phyloP scores from a whole-genome alignment of 352 stramenopile genomes.

The Globisporangium radiosum region DNA sequence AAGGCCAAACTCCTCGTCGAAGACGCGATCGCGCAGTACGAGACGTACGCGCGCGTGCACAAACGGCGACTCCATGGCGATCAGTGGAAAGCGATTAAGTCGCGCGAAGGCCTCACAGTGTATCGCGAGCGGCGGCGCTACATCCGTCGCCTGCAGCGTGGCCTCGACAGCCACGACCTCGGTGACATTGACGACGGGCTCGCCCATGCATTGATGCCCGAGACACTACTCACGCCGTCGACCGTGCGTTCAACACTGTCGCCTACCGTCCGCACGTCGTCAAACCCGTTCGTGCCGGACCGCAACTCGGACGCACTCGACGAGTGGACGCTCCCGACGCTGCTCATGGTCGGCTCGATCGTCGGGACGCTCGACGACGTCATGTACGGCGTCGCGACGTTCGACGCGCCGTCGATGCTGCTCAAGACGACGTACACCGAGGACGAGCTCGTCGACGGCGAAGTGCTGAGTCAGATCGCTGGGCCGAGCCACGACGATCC shows the following conservation, averaged over 20 bases:
- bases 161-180: not conserved
- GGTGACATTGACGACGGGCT: not conserved
- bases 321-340: constrained; percentile 35
- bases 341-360: constrained; percentile 43
- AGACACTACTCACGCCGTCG: constrained; percentile 7
- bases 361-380: constrained; percentile 52
- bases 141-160: not conserved
- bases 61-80: constrained; percentile 23
- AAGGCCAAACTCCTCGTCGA: constrained; percentile 22
- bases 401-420: constrained; percentile 27
- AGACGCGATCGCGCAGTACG: constrained; percentile 33
- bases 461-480: constrained; percentile 27
- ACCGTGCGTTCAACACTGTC: constrained; percentile 10
- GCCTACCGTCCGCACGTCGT: constrained; percentile 8
- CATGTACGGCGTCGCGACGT: constrained; percentile 44
- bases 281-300: not conserved
- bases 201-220: not conserved
- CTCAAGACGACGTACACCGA: constrained; percentile 31
- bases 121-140: constrained; percentile 17
- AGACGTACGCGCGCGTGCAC: constrained; percentile 20
- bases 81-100: constrained; percentile 39
- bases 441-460: constrained; percentile 32
- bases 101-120: constrained; percentile 30
- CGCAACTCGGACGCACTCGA: constrained; percentile 10
- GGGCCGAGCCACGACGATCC: constrained; percentile 23